Percentiles rank a stretch among this genome's conserved stretches.
Evolutionary conservation across 805 yeast species (phyloP).

Genomic region (Blastobotrys parvus): DNA sequence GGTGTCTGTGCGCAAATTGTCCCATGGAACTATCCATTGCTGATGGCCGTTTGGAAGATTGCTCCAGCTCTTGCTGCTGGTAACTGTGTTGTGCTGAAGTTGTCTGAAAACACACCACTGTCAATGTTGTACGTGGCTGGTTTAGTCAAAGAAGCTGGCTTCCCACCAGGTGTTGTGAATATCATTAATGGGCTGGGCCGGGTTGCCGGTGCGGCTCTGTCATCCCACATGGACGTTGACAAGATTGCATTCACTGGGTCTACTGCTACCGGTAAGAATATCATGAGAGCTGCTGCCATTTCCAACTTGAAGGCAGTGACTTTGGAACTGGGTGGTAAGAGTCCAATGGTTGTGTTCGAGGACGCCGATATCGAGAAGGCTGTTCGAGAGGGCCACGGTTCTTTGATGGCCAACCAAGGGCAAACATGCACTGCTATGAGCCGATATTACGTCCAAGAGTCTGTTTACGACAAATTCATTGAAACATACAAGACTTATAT

Average conservation of each 20-base stretch:
- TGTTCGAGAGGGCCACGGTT: conserved; percentile 61
- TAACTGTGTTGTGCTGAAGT: conserved; percentile 60
- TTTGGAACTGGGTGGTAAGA: conserved; percentile 92
- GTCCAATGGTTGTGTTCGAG: conserved; percentile 79
- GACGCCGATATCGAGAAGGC: conserved; percentile 78
- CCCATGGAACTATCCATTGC: conserved; percentile 66
- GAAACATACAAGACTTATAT: conserved; percentile 46
- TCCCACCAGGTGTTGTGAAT: conserved; percentile 71
- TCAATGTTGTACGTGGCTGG: conserved; percentile 55
- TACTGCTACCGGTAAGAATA: conserved; percentile 74
- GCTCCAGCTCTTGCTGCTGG: conserved; percentile 82
- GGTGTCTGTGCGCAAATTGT: conserved; percentile 63
- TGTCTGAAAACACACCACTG: conserved; percentile 71
- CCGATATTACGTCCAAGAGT: conserved; percentile 79
- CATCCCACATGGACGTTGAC: conserved; percentile 56
- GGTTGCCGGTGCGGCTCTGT: conserved; percentile 59
- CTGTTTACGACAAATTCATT: conserved; percentile 66
- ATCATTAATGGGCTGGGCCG: conserved; percentile 63
- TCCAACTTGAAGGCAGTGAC: conserved; percentile 75
- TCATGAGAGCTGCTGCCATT: conserved; percentile 69
- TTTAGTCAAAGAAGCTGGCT: conserved; percentile 54
- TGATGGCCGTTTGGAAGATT: conserved; percentile 73
- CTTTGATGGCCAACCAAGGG: conserved; percentile 89
- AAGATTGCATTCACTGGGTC: conserved; percentile 94
- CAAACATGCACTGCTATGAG: conserved; percentile 96